Evolutionary conservation across 192 early-diverging fungal genomes (phyloP).

Genomic region (Phlyctochytrium bullatum): DNA sequence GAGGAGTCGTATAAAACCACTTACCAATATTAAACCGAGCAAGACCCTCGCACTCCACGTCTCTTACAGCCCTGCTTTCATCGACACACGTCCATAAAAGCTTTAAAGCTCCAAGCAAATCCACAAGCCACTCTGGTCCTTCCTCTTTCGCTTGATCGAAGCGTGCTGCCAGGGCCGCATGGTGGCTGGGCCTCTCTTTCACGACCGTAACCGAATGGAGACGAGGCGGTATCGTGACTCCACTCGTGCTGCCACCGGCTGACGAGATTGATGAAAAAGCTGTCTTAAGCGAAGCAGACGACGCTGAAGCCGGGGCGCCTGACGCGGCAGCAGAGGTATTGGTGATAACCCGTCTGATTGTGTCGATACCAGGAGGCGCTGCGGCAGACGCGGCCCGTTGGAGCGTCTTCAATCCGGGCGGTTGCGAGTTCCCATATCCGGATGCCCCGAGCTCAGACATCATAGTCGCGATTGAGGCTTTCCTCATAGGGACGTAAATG

Average conservation of each 20-base stretch:
- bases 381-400: not conserved
- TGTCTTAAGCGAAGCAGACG: not conserved
- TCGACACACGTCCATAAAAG: not conserved
- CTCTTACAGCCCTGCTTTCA: not conserved
- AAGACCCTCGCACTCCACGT: conserved; percentile 7
- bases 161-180: not conserved
- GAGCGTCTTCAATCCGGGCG: not conserved
- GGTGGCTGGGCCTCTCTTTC: not conserved
- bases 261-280: not conserved
- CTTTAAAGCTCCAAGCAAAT: not conserved
- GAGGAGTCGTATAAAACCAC: not conserved
- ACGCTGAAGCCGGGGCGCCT: not conserved
- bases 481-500: not conserved
- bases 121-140: conserved; percentile 2
- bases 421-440: not conserved
- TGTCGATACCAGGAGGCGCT: not conserved
- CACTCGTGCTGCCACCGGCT: not conserved
- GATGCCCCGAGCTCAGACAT: not conserved
- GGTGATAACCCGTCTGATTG: not conserved
- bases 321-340: not conserved
- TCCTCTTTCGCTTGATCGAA: conserved; percentile 2
- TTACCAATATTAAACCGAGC: conserved; percentile 15
- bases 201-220: not conserved
- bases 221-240: not conserved
- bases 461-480: not conserved